Conservation (phyloP, 2,329 filamentous ascomycete genomes). For the Kalmusia sp. region DNA sequence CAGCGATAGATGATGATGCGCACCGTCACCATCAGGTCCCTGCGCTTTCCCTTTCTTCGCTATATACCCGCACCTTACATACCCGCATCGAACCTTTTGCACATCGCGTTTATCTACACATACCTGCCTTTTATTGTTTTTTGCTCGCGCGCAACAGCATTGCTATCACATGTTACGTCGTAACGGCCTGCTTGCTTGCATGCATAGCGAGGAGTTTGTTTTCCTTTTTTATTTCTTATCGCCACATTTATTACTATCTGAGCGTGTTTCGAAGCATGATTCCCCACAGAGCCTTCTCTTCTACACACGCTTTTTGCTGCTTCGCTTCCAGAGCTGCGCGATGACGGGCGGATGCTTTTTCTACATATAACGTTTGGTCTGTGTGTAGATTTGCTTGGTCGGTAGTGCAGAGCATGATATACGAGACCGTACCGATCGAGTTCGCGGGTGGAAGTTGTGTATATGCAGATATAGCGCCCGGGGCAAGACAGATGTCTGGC, state of each 20-base stretch:
- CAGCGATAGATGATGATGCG: slow-evolving; percentile 39
- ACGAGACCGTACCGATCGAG: not conserved
- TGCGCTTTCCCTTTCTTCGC: slow-evolving; percentile 11
- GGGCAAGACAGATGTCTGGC: not conserved
- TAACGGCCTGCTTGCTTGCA: slow-evolving; percentile 22
- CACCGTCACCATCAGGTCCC: slow-evolving; percentile 2
- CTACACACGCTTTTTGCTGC: slow-evolving; percentile 4
- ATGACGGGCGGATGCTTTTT: not conserved
- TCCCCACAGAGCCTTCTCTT: slow-evolving; percentile 20
- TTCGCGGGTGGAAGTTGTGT: too few relatives aligned
- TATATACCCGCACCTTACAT: slow-evolving; percentile 16
- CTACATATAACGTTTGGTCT: not conserved
- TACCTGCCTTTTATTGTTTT: slow-evolving; percentile 8
- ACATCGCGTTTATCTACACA: too few relatives aligned
- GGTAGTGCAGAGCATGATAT: not conserved
- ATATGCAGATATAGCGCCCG: too few relatives aligned
- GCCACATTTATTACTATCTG: not conserved
- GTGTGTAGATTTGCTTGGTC: slow-evolving; percentile 4
- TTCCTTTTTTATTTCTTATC: not conserved
- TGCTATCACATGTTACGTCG: slow-evolving; percentile 17
- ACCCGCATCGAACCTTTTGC: slow-evolving; percentile 5
- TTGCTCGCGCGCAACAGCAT: slow-evolving; percentile 17
- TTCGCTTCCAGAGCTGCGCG: not conserved
- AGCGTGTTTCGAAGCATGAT: slow-evolving; percentile 22
- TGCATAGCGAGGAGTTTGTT: slow-evolving; percentile 39